These are phyloP conservation scores for Malus hybrid DNA, from an alignment of 331 rosid genomes.

Conservation along the genomic window DNA sequence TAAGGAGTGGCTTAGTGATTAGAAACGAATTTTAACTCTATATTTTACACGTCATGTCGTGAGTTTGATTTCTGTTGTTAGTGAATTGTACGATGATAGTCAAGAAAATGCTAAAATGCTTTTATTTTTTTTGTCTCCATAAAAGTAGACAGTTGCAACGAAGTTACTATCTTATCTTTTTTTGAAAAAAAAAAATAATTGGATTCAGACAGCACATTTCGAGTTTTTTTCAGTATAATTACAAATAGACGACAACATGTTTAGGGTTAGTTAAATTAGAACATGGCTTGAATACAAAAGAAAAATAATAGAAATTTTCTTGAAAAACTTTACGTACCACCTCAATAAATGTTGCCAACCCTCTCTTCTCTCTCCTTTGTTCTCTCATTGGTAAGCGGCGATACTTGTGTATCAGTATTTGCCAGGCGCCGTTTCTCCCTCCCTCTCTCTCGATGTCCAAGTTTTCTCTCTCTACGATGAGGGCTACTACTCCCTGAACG, in stretches of 20 bases:
- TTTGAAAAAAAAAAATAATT: no score
- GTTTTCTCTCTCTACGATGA: conserved; percentile 28
- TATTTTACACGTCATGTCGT: no score
- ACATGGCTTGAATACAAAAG: no score
- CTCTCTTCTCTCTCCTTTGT: neutral
- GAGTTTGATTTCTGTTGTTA: no score
- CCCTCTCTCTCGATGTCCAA: neutral
- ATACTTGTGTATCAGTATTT: conserved; percentile 22
- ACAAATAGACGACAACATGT: no score
- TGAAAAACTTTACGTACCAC: neutral
- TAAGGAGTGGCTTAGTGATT: no score
- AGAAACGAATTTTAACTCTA: rapidly evolving
- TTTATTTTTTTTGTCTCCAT: no score
- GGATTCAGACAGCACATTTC: no score
- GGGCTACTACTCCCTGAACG: conserved; percentile 17
- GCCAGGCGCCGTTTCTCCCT: conserved; percentile 54
- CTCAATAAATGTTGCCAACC: conserved; percentile 39
- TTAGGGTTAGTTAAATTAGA: no score
- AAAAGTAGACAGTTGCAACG: no score
- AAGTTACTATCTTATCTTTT: rapidly evolving
- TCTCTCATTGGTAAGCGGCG: conserved; percentile 48
- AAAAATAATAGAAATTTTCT: no score
- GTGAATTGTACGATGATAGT: rapidly evolving
- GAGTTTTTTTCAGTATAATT: no score
- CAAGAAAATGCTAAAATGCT: rapidly evolving